Conservation (phyloP, 2,329 filamentous ascomycete species). For the Neocatenulostroma microsporum region DNA sequence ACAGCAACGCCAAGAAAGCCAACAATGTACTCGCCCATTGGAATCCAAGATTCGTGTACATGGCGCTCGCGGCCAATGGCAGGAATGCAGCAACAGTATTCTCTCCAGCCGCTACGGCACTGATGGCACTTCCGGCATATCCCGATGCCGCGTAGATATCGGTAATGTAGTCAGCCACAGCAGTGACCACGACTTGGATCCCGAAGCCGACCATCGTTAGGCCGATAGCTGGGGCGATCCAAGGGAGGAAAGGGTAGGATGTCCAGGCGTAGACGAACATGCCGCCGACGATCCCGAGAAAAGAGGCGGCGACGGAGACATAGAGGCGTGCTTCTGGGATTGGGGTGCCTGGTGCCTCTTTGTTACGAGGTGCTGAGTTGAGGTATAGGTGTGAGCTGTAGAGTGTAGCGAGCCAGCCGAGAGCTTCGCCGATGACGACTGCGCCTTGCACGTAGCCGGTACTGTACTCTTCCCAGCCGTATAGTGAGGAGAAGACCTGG, state of each 20-base stretch:
- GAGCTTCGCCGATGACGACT: slow-evolving; percentile 39
- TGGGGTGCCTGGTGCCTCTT: slow-evolving; percentile 28
- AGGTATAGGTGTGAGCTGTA: slow-evolving; percentile 34
- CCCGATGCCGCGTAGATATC: slow-evolving; percentile 41
- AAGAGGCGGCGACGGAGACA: slow-evolving; percentile 36
- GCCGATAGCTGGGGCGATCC: slow-evolving; percentile 43
- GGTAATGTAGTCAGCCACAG: slow-evolving; percentile 43
- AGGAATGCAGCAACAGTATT: slow-evolving; percentile 43
- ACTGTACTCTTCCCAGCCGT: slow-evolving; percentile 35
- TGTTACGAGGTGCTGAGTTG: slow-evolving; percentile 32
- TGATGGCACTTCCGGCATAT: slow-evolving; percentile 44
- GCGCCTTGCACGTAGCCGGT: slow-evolving; percentile 41
- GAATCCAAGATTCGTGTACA: slow-evolving; percentile 44
- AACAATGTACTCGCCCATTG: slow-evolving; percentile 44
- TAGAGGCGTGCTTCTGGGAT: slow-evolving; percentile 42
- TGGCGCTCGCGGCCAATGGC: slow-evolving; percentile 39
- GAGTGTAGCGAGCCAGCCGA: slow-evolving; percentile 34
- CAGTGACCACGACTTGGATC: slow-evolving; percentile 40
- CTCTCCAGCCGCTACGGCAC: slow-evolving; percentile 43
- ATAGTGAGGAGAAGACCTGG: slow-evolving; percentile 35
- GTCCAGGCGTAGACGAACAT: slow-evolving; percentile 49
- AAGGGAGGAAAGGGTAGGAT: slow-evolving; percentile 35
- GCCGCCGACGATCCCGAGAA: slow-evolving; percentile 41
- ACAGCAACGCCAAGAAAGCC: slow-evolving; percentile 36
- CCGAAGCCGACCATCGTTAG: slow-evolving; percentile 44